These are phyloP conservation scores for Drechslerella coelobrocha DNA, from an alignment of 2,329 filamentous ascomycete genomes.

Conservation along the genomic window DNA sequence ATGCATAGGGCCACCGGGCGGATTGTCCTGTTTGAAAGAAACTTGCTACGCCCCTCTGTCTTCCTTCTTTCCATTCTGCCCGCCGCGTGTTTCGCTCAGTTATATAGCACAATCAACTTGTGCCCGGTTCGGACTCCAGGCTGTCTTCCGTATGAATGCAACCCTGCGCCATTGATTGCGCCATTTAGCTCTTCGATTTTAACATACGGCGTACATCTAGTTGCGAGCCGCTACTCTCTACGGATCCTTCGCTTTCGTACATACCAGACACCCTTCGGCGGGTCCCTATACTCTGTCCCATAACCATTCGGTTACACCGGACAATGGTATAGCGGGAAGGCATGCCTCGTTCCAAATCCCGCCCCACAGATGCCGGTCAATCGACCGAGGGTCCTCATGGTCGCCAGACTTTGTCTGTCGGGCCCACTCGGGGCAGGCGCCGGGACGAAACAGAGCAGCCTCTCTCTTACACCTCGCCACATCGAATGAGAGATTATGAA, in stretches of 20 bases:
- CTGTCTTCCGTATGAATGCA: neutral
- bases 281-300: neutral
- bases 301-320: neutral
- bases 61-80: conserved; percentile 3
- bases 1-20: too few relatives aligned
- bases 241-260: too few relatives aligned
- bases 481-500: conserved; percentile 42
- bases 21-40: too few relatives aligned
- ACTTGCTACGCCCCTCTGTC: neutral
- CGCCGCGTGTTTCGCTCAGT: too few relatives aligned
- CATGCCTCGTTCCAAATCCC: conserved; percentile 32
- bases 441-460: neutral
- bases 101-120: neutral
- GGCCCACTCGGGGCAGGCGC: conserved; percentile 27
- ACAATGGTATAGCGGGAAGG: conserved; percentile 21
- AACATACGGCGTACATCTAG: neutral
- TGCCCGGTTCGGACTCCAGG: neutral
- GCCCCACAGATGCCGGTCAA: conserved; percentile 15
- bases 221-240: too few relatives aligned
- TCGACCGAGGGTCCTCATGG: conserved; percentile 3
- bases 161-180: neutral
- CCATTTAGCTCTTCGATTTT: conserved; percentile 4
- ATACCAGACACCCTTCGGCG: too few relatives aligned
- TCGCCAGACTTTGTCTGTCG: conserved; percentile 26
- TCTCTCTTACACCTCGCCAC: conserved; percentile 32